Evolutionary conservation across 2,329 filamentous ascomycete genomes (phyloP).

Genomic region (Colletotrichum tamarilloi): DNA sequence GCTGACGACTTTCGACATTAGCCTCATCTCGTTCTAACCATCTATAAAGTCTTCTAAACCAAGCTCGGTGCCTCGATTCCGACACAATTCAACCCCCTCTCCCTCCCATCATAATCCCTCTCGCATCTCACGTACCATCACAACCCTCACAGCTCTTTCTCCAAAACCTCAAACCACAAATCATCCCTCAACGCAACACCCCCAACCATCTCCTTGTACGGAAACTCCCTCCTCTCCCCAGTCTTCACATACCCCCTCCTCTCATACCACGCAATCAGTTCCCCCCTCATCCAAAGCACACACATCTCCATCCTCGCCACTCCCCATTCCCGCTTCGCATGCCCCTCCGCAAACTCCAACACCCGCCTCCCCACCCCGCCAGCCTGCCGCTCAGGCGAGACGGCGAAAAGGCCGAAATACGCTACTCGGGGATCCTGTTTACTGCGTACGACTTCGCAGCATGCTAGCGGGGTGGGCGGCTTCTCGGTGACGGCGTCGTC

Average conservation of each 20-base stretch:
- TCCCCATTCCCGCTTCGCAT: slow-evolving; percentile 47
- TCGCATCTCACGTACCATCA: too few relatives aligned
- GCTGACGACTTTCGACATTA: too few relatives aligned
- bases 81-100: neutral
- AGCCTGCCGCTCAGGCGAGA: slow-evolving; percentile 54
- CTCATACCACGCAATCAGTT: slow-evolving; percentile 59
- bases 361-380: slow-evolving; percentile 56
- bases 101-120: neutral
- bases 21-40: accelerated
- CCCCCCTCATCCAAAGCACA: slow-evolving; percentile 55
- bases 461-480: slow-evolving; percentile 47
- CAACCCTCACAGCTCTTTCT: slow-evolving; percentile 48
- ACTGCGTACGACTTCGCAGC: slow-evolving; percentile 55
- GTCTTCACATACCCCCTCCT: slow-evolving; percentile 54
- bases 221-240: slow-evolving; percentile 54
- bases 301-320: slow-evolving; percentile 53
- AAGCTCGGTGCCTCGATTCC: neutral
- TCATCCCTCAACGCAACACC: slow-evolving; percentile 53
- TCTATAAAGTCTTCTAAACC: neutral
- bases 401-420: slow-evolving; percentile 62
- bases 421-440: neutral
- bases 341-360: slow-evolving; percentile 53
- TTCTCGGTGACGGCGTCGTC: neutral
- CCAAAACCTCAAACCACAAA: slow-evolving; percentile 53
- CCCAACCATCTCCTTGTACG: slow-evolving; percentile 50